phyloP scores from a whole-genome alignment of 1,139 yeast species.

The Lodderomyces pseudojiufengensis region DNA sequence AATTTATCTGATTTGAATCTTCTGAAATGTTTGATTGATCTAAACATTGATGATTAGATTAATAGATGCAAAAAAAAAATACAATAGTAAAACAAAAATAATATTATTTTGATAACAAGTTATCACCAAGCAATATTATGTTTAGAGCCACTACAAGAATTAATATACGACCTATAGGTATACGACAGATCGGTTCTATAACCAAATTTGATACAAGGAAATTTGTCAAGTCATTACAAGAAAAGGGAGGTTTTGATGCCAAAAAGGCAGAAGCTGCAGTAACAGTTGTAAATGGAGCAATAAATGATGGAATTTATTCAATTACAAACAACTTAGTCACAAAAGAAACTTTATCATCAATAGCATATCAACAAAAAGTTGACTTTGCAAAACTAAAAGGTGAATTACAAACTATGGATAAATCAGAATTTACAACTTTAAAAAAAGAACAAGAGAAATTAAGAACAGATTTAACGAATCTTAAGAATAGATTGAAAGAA shows the following conservation, averaged over 20 bases:
- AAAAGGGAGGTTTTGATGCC: constrained; percentile 64
- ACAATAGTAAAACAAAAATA: neutral
- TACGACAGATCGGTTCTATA: constrained; percentile 26
- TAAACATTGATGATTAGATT: too few species aligned
- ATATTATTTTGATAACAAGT: neutral
- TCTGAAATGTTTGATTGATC: neutral
- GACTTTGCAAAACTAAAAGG: constrained; percentile 93
- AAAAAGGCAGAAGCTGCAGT: constrained; percentile 83
- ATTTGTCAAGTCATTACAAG: constrained; percentile 65
- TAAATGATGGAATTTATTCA: constrained; percentile 76
- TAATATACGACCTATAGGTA: too few species aligned
- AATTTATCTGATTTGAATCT: constrained; percentile 10
- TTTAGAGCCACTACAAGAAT: too few species aligned
- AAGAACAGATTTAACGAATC: constrained; percentile 79
- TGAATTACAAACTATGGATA: constrained; percentile 84
- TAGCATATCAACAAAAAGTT: constrained; percentile 92
- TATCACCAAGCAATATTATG: neutral
- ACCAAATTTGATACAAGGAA: constrained; percentile 75
- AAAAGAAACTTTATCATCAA: constrained; percentile 74
- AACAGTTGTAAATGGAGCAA: constrained; percentile 66
- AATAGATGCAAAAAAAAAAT: too few species aligned
- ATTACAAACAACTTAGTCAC: constrained; percentile 76
- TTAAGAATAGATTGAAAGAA: constrained; percentile 80
- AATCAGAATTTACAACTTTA: constrained; percentile 75
- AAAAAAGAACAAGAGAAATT: constrained; percentile 86